Base-by-base conservation (phyloP, 495 filamentous ascomycete species). In the Rhypophila decipiens region DNA sequence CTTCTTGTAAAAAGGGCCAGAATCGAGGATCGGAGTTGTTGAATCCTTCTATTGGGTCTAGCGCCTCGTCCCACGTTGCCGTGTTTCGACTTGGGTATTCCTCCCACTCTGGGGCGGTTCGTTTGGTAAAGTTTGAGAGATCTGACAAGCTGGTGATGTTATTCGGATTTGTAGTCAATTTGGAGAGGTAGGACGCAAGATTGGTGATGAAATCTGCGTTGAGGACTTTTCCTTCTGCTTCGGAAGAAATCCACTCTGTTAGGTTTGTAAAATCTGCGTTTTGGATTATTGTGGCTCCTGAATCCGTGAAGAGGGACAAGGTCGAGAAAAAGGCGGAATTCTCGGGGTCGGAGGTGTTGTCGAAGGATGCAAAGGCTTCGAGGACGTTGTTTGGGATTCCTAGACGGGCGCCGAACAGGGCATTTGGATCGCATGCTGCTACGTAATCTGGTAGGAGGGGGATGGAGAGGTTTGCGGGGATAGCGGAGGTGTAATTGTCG, bases 331-430 rank as follows among this genome's bases (percentile, higher is more conserved):
- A 56, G 7, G 36, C 38, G n/a, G 56, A 24, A 39, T 62, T 59
- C 27, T 31, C 27, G 13, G 27, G 27, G 7, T 31, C 7, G 27
- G 27, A 13, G 40, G 49, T 2, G 42, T 23, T 8, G 51, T 18
- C 13, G 52, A 17, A 13, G 47, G 44, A 10, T 52, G 24, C 0
- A 21, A 13, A 39, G 35, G n/a, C 7, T 17, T 38, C 35, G 10
- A 75, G 55, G 1, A 57, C 51, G 42, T 73, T 75, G 22, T 65
- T 53, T 0, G 74, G 69, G 2, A 77, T 55, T 51, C 83, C 84
- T 52, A 86, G 84, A 22, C 70, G 73, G 65, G 80, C 83, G 38
- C 83, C 82, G 59, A 77, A 77, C 37, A 87, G 67, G 40, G 77
- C 77, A 50, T 65, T 69, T 62, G 77, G 78, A 44, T 61, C 48